These are phyloP conservation scores for Citrus hindsii DNA, from an alignment of 345 rosid genomes.

Conservation along the genomic window DNA sequence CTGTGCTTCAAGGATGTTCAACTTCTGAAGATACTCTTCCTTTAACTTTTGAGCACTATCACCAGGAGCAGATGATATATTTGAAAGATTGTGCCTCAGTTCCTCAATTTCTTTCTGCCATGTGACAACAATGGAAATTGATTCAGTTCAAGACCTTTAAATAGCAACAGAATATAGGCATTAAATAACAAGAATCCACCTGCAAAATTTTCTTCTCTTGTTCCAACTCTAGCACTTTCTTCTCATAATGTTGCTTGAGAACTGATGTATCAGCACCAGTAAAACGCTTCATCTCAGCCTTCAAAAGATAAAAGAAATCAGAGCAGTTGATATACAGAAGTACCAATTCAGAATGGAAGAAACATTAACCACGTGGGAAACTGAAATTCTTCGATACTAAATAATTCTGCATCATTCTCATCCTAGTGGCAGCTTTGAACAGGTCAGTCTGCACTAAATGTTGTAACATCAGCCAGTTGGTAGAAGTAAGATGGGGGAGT, in stretches of 20 bases:
- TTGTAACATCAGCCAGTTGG: background rate
- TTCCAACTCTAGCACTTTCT: conserved; percentile 84
- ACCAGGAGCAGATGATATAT: conserved; percentile 69
- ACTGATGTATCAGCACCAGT: conserved; percentile 69
- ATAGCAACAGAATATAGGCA: background rate
- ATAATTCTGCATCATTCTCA: background rate
- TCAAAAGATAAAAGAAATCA: conserved; percentile 20
- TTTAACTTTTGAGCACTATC: conserved; percentile 83
- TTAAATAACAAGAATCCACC: conserved; percentile 38
- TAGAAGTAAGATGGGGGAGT: background rate
- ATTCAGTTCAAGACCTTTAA: background rate
- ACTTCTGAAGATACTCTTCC: conserved; percentile 83
- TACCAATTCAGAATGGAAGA: background rate
- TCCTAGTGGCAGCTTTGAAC: background rate
- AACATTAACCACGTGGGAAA: background rate
- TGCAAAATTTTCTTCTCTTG: conserved; percentile 76
- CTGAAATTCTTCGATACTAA: background rate
- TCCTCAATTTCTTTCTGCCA: conserved; percentile 90
- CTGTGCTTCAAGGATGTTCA: conserved; percentile 85
- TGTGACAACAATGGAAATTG: conserved; percentile 7
- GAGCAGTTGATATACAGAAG: background rate
- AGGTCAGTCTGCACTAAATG: background rate
- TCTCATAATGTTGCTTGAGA: conserved; percentile 91
- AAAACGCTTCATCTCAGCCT: conserved; percentile 96
- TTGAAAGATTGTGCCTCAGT: conserved; percentile 63